Evolutionary conservation across 805 yeast species (phyloP).

Genomic region (Metschnikowia borealis): DNA sequence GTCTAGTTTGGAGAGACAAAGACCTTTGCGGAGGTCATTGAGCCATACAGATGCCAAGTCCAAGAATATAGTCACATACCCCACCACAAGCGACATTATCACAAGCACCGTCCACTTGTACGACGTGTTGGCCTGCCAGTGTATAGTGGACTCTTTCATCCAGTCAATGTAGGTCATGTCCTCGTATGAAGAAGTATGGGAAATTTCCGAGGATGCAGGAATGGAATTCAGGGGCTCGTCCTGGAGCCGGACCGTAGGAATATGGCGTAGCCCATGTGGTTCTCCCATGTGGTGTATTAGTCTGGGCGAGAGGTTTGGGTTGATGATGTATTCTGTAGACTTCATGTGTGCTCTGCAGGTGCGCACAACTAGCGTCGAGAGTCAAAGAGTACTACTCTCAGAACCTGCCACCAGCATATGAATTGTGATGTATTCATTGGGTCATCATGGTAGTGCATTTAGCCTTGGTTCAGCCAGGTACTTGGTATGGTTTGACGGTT

Average conservation of each 20-base stretch:
- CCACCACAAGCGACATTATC: conserved; percentile 43
- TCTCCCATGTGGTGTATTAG: not conserved
- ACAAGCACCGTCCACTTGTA: conserved; percentile 49
- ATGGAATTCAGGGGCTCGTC: not conserved
- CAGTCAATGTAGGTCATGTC: conserved; percentile 49
- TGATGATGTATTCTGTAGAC: no score
- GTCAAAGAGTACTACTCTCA: not conserved
- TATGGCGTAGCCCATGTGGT: not conserved
- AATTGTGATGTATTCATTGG: no score
- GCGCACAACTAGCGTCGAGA: not conserved
- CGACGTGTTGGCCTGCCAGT: conserved; percentile 15
- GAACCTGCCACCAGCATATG: no score
- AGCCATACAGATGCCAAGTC: conserved; percentile 49
- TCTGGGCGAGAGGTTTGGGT: no score
- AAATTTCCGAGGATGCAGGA: no score
- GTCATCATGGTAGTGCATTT: no score
- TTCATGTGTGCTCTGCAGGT: not conserved
- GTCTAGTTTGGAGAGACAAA: conserved; percentile 39
- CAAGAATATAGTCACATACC: conserved; percentile 45
- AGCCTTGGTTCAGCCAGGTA: no score
- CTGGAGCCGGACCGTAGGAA: not conserved
- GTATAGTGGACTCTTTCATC: conserved; percentile 40
- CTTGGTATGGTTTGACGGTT: no score
- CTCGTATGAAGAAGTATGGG: conserved; percentile 22
- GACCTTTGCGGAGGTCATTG: conserved; percentile 51